Evolutionary conservation across 192 early-diverging fungal genomes (phyloP).

Genomic region (Rhizophagus clarus): DNA sequence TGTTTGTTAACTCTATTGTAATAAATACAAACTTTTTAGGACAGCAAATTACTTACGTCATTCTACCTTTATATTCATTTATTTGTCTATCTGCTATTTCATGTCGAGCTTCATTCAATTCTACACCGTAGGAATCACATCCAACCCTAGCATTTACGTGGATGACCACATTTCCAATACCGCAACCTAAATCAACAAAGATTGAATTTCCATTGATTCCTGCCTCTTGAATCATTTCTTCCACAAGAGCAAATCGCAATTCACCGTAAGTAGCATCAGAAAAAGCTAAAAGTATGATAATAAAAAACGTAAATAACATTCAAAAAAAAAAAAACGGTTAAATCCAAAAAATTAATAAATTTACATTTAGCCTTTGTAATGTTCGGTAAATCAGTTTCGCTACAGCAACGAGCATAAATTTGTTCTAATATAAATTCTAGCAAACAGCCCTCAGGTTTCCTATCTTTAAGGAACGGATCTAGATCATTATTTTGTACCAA

Average conservation of each 20-base stretch:
- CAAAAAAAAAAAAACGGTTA: neutral
- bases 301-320: neutral
- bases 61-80: slow-evolving; percentile 82
- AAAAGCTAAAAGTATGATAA: neutral
- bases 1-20: too few relatives aligned
- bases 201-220: slow-evolving; percentile 63
- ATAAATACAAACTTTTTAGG: neutral
- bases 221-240: slow-evolving; percentile 78
- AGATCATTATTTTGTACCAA: neutral
- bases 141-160: slow-evolving; percentile 92
- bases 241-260: slow-evolving; percentile 80
- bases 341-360: neutral
- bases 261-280: slow-evolving; percentile 76
- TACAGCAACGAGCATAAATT: neutral
- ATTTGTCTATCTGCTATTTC: slow-evolving; percentile 77
- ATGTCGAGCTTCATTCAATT: slow-evolving; percentile 87
- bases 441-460: neutral
- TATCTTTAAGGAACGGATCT: neutral
- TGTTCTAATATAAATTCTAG: neutral
- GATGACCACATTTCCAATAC: slow-evolving; percentile 95
- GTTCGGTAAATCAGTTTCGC: neutral
- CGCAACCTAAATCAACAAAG: slow-evolving; percentile 94
- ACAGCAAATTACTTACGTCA: slow-evolving; percentile 51
- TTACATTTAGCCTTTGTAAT: neutral
- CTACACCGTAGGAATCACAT: slow-evolving; percentile 83